Base-by-base conservation (phyloP, 768 basidiomycete species). In the Collybia nuda region DNA sequence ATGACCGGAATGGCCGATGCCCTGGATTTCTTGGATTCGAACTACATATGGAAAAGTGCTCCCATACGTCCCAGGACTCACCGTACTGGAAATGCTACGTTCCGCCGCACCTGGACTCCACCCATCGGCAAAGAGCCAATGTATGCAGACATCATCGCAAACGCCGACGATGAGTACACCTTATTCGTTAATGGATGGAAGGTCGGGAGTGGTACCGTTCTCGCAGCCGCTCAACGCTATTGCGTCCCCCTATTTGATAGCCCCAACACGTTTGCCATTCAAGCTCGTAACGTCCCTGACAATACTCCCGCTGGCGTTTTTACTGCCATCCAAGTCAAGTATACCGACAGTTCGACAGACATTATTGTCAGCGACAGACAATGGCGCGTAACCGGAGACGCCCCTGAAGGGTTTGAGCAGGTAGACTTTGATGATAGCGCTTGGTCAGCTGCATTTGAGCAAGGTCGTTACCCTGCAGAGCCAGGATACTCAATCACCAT, bases 261-360 rank as follows among this genome's bases (percentile, higher is more conserved):
- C 8, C 61, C 61, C 56, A 72, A 71, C 40, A 64, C 67, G 38
- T 70, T 72, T 37, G 67, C 71, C 7, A 59, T 70, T 7, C 54
- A 60, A 6, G 67, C 56, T 7, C 47, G 43, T 35, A 59, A 32
- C 9, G 40, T 47, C 3, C 39, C 50, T 18, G 36, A 50, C 17
- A 62, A 62, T 42, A 58, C 32, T 2, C 32, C 68, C n/a, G 68
- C 69, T 1, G 68, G 65, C 1, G 47, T 68, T 1, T 53, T 72
- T 19, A 62, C 64, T 3, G 61, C 64, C 21, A 64, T 71, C 22
- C 53, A 67, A 40, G 56, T 72, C 36, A 52, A 49, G 14, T 72
- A 67, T 55, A 56, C 48, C 19, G 67, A 71, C 35, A 67, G 68
- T 1, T 63, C 56, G 11, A 63, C 61, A 5, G 63, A 66, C 7